phyloP scores from a whole-genome alignment of 345 rosid genomes.

The Isatis tinctoria region DNA sequence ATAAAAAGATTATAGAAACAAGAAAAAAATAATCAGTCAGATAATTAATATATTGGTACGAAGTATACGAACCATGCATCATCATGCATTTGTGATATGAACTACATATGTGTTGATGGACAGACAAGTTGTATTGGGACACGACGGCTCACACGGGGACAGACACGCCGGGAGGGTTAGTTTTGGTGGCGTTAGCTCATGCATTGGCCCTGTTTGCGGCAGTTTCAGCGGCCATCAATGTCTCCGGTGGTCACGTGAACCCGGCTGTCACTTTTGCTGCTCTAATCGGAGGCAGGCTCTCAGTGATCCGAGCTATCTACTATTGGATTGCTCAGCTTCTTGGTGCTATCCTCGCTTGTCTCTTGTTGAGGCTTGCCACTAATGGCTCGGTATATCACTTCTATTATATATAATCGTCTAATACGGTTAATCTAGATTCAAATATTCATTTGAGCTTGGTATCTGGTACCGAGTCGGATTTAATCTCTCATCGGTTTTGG shows the following conservation, averaged over 20 bases:
- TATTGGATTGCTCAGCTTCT: conserved; percentile 82
- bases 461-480: too few relatives aligned
- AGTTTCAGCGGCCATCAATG: conserved; percentile 52
- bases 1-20: neutral
- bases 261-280: conserved; percentile 77
- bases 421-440: too few relatives aligned
- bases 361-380: conserved; percentile 60
- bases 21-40: neutral
- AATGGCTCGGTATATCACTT: conserved; percentile 49
- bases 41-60: neutral
- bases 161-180: conserved; percentile 41
- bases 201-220: conserved; percentile 60
- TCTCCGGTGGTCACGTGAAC: conserved; percentile 76
- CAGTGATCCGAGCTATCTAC: conserved; percentile 49
- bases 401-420: neutral
- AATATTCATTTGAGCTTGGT: neutral
- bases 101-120: neutral
- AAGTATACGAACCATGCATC: neutral
- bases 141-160: conserved; percentile 29
- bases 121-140: conserved; percentile 52
- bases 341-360: conserved; percentile 57
- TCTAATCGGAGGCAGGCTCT: conserved; percentile 62
- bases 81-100: conserved; percentile 14
- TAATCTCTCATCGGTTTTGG: neutral
- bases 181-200: conserved; percentile 61